Base-by-base conservation (phyloP, 1,284 basidiomycete genomes). In the Trichosporon ovoides region DNA sequence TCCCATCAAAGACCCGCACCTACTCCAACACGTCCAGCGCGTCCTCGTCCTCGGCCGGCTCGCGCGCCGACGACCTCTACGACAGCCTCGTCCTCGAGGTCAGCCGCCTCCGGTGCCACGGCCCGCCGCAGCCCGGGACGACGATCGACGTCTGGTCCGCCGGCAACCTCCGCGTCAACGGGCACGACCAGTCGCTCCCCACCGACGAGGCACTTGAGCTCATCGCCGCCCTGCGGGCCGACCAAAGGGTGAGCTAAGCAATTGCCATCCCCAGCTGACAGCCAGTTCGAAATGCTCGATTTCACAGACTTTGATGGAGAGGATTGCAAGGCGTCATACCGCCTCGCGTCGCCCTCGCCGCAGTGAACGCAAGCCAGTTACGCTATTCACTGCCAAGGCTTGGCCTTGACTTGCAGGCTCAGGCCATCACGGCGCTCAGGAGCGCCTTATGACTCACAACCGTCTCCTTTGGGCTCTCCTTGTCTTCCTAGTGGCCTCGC, bases 241-340 rank as follows among this genome's bases (percentile, higher is more conserved):
- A 75, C 52, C 56, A 56, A 10, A 57, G 70, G 19, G 72, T 74
- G 53, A 60, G 70, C 64, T n/a, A 3, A n/a, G 19, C 16, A 6
- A 59, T 40, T 5, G 28, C 6, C 43, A 12, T 28, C 24, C 12
- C 16, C 12, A n/a, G 49, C 38, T 55, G 31, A 52, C 43, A 13
- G 4, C 9, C 56, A 73, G 71, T 72, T 76, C 50, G 64, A 70
- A 52, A 54, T 71, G 38, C 60, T 74, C 53, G 53, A 60, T 24
- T 33, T 72, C 19, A 55, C 59, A 20, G 65, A 71, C 55, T 68
- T 74, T 38, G 70, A 66, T 54, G 64, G 61, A n/a, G 68, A 69
- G 14, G 74, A 76, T 57, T 74, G 72, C 71, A 75, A 73, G 68
- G 64, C 72, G 55, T 67, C 66, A n/a, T 69, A 72, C 62, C 64